Conservation (phyloP, 2,329 filamentous ascomycete genomes). For the Pseudogymnoascus sp. region DNA sequence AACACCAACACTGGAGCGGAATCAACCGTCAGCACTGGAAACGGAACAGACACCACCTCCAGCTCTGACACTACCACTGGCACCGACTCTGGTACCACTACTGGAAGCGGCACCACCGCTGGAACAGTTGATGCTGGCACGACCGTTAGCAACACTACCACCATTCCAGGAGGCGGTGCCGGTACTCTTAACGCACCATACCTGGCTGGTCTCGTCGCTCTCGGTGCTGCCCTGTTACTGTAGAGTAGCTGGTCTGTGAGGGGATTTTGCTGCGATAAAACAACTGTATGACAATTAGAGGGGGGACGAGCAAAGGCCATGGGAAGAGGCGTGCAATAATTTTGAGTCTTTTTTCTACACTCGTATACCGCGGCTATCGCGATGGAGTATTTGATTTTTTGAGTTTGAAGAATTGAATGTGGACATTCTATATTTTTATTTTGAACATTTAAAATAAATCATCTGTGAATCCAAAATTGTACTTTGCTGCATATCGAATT, state of each 20-base stretch:
- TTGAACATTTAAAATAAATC: neutral
- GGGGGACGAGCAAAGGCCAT: neutral
- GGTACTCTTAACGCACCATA: neutral
- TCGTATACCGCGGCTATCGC: constrained; percentile 4
- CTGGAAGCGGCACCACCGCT: neutral
- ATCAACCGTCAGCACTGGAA: constrained; percentile 8
- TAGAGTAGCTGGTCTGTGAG: neutral
- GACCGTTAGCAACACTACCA: neutral
- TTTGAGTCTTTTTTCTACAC: constrained; percentile 6
- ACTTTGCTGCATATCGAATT: neutral
- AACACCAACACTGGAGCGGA: constrained; percentile 13
- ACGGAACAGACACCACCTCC: constrained; percentile 8
- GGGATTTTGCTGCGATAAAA: neutral
- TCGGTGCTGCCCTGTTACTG: constrained; percentile 3
- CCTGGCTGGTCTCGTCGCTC: neutral
- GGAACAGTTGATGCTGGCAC: neutral
- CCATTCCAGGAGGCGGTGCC: neutral
- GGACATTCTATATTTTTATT: constrained; percentile 2
- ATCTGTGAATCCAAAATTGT: neutral
- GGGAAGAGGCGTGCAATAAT: neutral
- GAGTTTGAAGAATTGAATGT: constrained; percentile 2
- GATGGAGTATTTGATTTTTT: constrained; percentile 4
- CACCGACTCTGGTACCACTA: neutral
- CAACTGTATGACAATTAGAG: constrained; percentile 4
- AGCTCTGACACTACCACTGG: constrained; percentile 10